Percentiles rank a stretch among this genome's conserved stretches.
phyloP scores from a whole-genome alignment of 2,329 filamentous ascomycete species.

The Epicoccum nigrum region DNA sequence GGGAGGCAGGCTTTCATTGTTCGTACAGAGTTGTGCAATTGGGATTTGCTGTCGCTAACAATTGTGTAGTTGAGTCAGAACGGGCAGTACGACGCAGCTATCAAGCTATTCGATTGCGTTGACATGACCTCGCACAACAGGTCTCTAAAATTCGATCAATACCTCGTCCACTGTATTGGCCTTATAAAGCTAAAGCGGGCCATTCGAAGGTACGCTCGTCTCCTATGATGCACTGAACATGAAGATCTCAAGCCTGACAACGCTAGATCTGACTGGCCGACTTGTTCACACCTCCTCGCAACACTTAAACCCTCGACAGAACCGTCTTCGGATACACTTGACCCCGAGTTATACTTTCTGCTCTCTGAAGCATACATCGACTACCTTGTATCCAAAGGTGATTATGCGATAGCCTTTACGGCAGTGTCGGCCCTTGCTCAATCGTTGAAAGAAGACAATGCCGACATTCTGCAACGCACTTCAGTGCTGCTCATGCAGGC shows the following conservation, averaged over 20 bases:
- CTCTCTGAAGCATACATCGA: constrained; percentile 67
- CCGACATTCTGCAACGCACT: constrained; percentile 71
- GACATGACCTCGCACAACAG: constrained; percentile 69
- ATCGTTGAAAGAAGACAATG: constrained; percentile 59
- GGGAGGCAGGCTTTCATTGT: constrained; percentile 72
- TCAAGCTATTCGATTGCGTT: constrained; percentile 64
- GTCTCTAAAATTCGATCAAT: constrained; percentile 78
- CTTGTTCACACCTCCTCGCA: constrained; percentile 62
- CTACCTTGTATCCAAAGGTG: constrained; percentile 60
- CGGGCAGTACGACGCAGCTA: constrained; percentile 74
- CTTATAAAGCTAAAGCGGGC: constrained; percentile 70
- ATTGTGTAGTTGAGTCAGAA: constrained; percentile 59
- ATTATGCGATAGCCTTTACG: constrained; percentile 60
- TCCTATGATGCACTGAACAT: not conserved
- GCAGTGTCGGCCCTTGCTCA: constrained; percentile 60
- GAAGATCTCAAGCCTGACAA: not conserved
- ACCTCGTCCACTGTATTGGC: constrained; percentile 70
- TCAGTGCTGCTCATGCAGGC: constrained; percentile 76
- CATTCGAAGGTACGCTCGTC: constrained; percentile 56
- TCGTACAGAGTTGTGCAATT: not conserved
- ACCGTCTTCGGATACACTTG: constrained; percentile 51
- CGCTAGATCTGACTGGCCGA: constrained; percentile 60
- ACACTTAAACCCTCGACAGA: constrained; percentile 58
- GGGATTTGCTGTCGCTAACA: not conserved
- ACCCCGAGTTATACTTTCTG: constrained; percentile 65